Evolutionary conservation across 371 early-diverging fungal species (phyloP), one percentile per base, ranked within the genome.

Genomic region (Blakeslea trispora): DNA sequence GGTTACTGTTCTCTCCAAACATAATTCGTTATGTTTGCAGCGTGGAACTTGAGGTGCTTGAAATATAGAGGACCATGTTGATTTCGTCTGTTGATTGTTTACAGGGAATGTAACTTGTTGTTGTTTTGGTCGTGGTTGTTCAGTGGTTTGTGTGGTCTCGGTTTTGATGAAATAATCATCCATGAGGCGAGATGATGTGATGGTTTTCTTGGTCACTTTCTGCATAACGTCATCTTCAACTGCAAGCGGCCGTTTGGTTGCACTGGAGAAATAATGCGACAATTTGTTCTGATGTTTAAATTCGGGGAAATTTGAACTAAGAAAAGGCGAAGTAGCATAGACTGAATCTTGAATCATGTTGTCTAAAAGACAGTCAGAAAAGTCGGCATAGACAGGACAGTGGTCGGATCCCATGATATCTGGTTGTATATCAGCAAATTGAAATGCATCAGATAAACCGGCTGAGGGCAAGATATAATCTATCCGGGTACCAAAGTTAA

Each of bases 401-500:
- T 96, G 96, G 69, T 96, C 96, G n/a, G 89, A 88, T 1, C 96
- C 96, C 56, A 84, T 61, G 5, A 92, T 67, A 5, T 86, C 59
- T 8, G 86, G 70, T 22, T 81, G 75, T 15, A 92, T 81, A 55
- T 86, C 79, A 24, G 84, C 73, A 35, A 64, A 77, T 18, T 68
- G 68, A 53, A 90, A 72, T 79, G 79, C 82, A 2, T 78, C 72
- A 8, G 77, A 21, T 1, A 94, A 53, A 0, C 68, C 81, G n/a
- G 61, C 55, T 1, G 89, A 81, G 0, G 77, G 79, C 11, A 94
- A 77, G n/a, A 94, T 78, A 57, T 89, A 93, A 60, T 96, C 96
- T 43, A 96, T 82, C 0, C 96, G 79, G 0, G 92, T 90, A 7
- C 84, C 85, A 47, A 77, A 81, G 53, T 88, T 86, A 3, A 70